Percentiles rank a stretch among this genome's conserved stretches.
Conservation (phyloP, 192 early-diverging fungal genomes). For the Dissophora ornata region DNA sequence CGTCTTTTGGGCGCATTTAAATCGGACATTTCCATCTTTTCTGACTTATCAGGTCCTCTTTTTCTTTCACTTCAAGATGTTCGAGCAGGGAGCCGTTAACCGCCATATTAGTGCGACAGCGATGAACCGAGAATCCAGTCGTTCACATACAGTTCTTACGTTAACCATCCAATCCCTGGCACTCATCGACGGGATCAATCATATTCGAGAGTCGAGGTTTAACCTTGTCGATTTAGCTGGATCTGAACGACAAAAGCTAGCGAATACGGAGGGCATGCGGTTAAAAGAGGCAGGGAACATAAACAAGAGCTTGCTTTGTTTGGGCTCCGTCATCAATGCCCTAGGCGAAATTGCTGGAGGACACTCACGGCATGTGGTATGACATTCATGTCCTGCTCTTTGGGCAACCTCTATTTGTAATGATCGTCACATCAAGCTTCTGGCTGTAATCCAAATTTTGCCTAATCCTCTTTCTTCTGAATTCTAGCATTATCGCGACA, state of each 20-base stretch:
- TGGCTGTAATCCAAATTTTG: too few species aligned
- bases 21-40: not conserved
- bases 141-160: slow-evolving; percentile 85
- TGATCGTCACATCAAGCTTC: too few species aligned
- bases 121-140: slow-evolving; percentile 88
- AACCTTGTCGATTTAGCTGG: slow-evolving; percentile 85
- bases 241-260: slow-evolving; percentile 74
- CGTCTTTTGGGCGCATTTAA: not conserved
- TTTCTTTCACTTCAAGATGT: slow-evolving; percentile 43
- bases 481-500: slow-evolving; percentile 76
- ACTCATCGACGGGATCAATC: slow-evolving; percentile 63
- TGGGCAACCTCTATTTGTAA: too few species aligned
- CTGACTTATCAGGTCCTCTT: not conserved
- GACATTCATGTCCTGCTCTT: too few species aligned
- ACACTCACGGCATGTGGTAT: slow-evolving; percentile 67
- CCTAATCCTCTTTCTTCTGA: too few species aligned
- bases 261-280: slow-evolving; percentile 70
- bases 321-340: slow-evolving; percentile 89
- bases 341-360: slow-evolving; percentile 72
- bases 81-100: slow-evolving; percentile 74
- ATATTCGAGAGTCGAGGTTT: slow-evolving; percentile 74
- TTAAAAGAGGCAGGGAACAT: slow-evolving; percentile 86
- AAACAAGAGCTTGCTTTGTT: slow-evolving; percentile 81
- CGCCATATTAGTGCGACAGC: slow-evolving; percentile 74
- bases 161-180: slow-evolving; percentile 77